Percentiles rank a stretch among this genome's conserved stretches.
phyloP scores from a whole-genome alignment of 495 filamentous ascomycete genomes.

The Neurospora sp. region DNA sequence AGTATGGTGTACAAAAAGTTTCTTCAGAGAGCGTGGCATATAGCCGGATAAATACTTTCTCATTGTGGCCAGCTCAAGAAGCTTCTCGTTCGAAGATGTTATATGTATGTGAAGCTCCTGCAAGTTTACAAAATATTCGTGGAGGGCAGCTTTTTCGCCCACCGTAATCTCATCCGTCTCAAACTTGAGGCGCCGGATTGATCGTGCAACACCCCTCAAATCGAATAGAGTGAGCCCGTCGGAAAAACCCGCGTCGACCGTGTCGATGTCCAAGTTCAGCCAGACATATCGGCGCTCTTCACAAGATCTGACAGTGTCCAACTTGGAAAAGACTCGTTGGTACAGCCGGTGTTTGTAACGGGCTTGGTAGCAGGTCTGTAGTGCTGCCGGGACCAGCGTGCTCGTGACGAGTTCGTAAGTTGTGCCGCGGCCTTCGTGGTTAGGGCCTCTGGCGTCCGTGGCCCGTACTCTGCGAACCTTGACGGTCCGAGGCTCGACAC shows the following conservation, averaged over 20 bases:
- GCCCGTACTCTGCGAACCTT: not conserved
- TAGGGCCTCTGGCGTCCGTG: not conserved
- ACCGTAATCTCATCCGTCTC: not conserved
- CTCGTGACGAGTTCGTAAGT: not conserved
- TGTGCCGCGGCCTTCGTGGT: not conserved
- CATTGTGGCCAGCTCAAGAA: not conserved
- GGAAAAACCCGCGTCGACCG: not conserved
- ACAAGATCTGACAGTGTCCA: not conserved
- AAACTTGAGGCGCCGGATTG: not conserved
- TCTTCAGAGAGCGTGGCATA: not conserved
- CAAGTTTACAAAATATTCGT: not conserved
- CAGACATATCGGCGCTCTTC: not conserved
- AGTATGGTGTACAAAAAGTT: not conserved
- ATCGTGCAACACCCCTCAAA: not conserved
- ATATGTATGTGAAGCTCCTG: not conserved
- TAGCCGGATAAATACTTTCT: not conserved
- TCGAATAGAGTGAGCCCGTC: fast-evolving
- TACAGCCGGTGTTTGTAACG: not conserved
- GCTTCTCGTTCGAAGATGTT: not conserved
- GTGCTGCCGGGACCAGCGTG: not conserved
- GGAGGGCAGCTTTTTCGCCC: not conserved
- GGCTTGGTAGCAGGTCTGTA: not conserved
- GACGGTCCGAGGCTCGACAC: not conserved
- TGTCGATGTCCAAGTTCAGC: not conserved
- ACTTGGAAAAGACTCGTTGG: not conserved